Evolutionary conservation across 2,329 filamentous ascomycete genomes (phyloP), one percentile per base, ranked within the genome.

Genomic region (Cordyceps farinosa): DNA sequence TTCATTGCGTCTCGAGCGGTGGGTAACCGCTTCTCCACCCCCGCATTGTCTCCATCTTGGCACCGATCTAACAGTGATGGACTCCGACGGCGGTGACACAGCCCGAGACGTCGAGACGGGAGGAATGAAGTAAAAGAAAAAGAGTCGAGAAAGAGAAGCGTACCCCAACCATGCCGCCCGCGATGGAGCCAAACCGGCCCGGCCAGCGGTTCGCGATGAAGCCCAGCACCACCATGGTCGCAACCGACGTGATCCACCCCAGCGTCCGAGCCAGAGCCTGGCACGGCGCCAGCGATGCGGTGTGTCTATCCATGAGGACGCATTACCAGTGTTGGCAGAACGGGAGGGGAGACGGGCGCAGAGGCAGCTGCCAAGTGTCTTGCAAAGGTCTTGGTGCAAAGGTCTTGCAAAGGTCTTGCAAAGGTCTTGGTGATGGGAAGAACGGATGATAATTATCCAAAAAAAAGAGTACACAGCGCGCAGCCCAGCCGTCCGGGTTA

Each of bases 131-230:
- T 27, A 34, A 30, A 17, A 27, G 13, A 50, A 22, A 32, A 27
- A 48, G 2, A 48, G 22, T 22, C 22, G 7, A 48, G n/a, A 54
- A 30, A 62, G 7, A 5, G 1, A 29, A 0, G 70, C 74, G 66
- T 64, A 77, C 74, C 7, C 74, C 74, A 0, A 74, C 62, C 17
- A 75, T 65, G 6, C 71, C 74, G 6, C 74, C 71, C 1, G 72
- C 69, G 1, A 72, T 66, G 3, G 72, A 67, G 13, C 72, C 70
- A 30, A 67, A 68, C 50, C 70, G 71, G 11, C 66, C 64, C 0
- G 71, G 65, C 75, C 75, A 77, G 44, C 67, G 67, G 34, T 73
- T 73, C 47, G 72, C 70, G 36, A 75, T 65, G 42, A 70, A 77
- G 13, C 69, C 71, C 40, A 76, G 65, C 50, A 75, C 65, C 2